These are phyloP conservation scores for Notholithocarpus densiflorus DNA, from an alignment of 306 rosid species.

Conservation along the genomic window DNA sequence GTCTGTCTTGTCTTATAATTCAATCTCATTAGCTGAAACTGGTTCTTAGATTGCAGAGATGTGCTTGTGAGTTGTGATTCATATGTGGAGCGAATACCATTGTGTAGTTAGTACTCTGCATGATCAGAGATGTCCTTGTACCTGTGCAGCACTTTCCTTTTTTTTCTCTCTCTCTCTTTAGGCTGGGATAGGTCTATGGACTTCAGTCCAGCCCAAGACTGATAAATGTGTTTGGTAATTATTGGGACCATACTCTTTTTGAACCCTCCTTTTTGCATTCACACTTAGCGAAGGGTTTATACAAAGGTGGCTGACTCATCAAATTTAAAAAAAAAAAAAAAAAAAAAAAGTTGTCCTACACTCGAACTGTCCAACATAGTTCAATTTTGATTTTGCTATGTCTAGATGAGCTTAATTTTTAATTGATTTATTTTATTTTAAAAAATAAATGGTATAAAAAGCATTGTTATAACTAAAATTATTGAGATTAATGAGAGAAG, in stretches of 20 bases:
- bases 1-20: background rate
- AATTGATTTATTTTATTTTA: too few relatives aligned
- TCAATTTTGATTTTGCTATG: too few relatives aligned
- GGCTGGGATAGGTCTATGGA: background rate
- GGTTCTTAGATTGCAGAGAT: background rate
- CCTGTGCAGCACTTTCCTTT: background rate
- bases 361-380: too few relatives aligned
- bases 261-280: background rate
- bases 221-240: background rate
- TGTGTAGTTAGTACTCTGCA: background rate
- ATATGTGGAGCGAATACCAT: background rate
- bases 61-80: background rate
- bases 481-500: too few relatives aligned
- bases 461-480: too few relatives aligned
- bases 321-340: too few relatives aligned
- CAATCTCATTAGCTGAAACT: background rate
- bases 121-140: background rate
- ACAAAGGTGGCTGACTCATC: too few relatives aligned
- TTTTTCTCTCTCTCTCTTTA: background rate
- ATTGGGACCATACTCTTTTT: background rate
- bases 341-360: too few relatives aligned
- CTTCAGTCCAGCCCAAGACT: slow-evolving; percentile 5
- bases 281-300: background rate
- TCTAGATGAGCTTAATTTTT: too few relatives aligned
- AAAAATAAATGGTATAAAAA: too few relatives aligned